Evolutionary conservation across 1,139 yeast genomes (phyloP).

Genomic region (Candida tetrigidarum): DNA sequence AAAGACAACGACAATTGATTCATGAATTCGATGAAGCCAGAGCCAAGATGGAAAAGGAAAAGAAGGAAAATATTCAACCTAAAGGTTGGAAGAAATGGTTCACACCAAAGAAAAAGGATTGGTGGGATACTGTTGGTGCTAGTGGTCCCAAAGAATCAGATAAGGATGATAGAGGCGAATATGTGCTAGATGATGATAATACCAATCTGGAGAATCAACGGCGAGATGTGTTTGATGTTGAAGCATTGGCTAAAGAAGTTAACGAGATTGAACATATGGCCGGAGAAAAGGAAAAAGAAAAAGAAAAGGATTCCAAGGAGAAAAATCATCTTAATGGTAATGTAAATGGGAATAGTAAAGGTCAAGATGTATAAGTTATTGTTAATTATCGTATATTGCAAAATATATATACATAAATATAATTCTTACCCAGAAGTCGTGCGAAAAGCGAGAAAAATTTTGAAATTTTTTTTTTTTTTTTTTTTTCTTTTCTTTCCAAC

Average conservation of each 20-base stretch:
- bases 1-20: conserved; percentile 79
- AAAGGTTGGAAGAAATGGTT: conserved; percentile 67
- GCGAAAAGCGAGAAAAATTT: neutral
- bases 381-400: no score
- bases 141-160: conserved; percentile 17
- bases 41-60: conserved; percentile 53
- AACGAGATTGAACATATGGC: conserved; percentile 43
- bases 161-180: conserved; percentile 16
- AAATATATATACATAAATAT: no score
- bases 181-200: conserved; percentile 10
- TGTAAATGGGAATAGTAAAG: no score
- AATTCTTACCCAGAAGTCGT: no score
- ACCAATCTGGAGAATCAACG: conserved; percentile 18
- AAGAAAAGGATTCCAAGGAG: neutral
- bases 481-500: neutral
- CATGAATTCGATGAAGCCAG: conserved; percentile 87
- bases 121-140: conserved; percentile 81
- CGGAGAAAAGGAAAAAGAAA: conserved; percentile 19
- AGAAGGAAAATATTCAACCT: conserved; percentile 31
- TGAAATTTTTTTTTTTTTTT: no score
- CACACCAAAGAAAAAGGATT: conserved; percentile 77
- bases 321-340: neutral
- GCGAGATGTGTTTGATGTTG: conserved; percentile 47
- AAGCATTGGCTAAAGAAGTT: conserved; percentile 50
- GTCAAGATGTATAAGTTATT: no score